Base-by-base conservation (phyloP, 495 filamentous ascomycete genomes). In the Daldinia decipiens region DNA sequence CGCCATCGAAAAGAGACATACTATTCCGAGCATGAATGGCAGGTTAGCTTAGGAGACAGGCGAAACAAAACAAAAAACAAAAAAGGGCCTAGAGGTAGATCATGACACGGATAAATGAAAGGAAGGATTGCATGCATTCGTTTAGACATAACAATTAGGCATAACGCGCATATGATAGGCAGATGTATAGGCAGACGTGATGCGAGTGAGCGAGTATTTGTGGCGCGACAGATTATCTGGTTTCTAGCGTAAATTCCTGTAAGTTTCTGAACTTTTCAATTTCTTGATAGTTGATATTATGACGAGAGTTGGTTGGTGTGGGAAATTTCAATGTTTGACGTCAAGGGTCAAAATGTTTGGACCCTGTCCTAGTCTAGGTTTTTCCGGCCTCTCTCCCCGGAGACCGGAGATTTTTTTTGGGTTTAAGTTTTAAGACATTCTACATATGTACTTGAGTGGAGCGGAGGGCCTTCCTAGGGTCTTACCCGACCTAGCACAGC, bases 221-320 rank as follows among this genome's bases (percentile, higher is more conserved):
- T 66, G 51, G 56, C 62, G 52, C 32, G 58, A 56, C 39, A 21
- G 32, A 15, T 40, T 24, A 31, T 13, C 21, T 45, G 8, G 19
- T 26, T 8, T 50, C 31, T 4, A 47, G 17, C 7, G 2, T 24
- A 47, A 24, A 21, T 12, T 24, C 12, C 17, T 47, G 3, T 24
- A 11, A 24, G 9, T 21, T 47, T 47, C 17, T 47, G 43, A 21
- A 6, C 19, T 47, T 24, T 3, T 47, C 12, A 24, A 11, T 24
- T 47, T 47, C 17, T 47, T 21, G 43, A 21, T 47, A 21, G 43
- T 12, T 47, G 43, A 47, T 12, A 47, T 47, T 47, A 24, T 24
- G 43, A 21, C 17, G 27, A 36, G 11, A 4, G n/a, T n/a, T 32
- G 17, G 36, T 31, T 71, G 69, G 69, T 72, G 69, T 72, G 69